Evolutionary conservation across 805 yeast species (phyloP), one percentile per base, ranked within the genome.

Genomic region (Pichia ethanolica): DNA sequence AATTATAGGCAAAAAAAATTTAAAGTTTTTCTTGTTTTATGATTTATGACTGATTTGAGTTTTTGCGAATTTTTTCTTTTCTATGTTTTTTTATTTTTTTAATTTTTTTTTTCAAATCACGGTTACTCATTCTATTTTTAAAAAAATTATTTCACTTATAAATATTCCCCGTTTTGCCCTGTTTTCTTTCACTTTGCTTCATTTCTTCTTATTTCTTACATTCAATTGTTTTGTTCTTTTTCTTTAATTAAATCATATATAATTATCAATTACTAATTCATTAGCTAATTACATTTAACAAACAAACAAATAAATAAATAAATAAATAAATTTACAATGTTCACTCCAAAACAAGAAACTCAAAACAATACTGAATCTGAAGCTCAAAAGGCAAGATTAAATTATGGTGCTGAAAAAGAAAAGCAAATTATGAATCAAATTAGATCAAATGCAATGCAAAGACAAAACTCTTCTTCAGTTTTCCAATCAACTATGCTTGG

Each of bases 361-460:
- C 68, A 65, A 55, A 63, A 61, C 54, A 56, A 51, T 48, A 59
- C 66, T n/a, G 66, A 62, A 47, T 57, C 66, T 9, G 68, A 64
- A 46, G 65, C 56, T 45, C 55, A 54, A 48, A 64, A 62, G 52
- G 60, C 67, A 14, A 65, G 56, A 58, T 55, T 66, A 38, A 63
- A 63, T 56, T 67, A 56, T 52, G 71, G 71, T 55, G 70, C 71
- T 52, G 71, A 67, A 58, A 67, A 67, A 63, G 71, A 67, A 55
- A 65, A 65, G 62, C 70, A 66, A 50, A 65, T 67, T 51, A 61
- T 67, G 68, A 67, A 65, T 56, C 65, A 65, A 58, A 67, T 67
- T 44, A 64, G 71, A 64, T 55, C 53, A 32, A 47, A 59, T 26
- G 59, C 59, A 40, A 49, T 59, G 54, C 54, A 56, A 50, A 63